A percentile compares a stretch with the other conserved stretches of the same genome.
phyloP scores from a whole-genome alignment of 2,329 filamentous ascomycete genomes.

The Drechslera avenae region DNA sequence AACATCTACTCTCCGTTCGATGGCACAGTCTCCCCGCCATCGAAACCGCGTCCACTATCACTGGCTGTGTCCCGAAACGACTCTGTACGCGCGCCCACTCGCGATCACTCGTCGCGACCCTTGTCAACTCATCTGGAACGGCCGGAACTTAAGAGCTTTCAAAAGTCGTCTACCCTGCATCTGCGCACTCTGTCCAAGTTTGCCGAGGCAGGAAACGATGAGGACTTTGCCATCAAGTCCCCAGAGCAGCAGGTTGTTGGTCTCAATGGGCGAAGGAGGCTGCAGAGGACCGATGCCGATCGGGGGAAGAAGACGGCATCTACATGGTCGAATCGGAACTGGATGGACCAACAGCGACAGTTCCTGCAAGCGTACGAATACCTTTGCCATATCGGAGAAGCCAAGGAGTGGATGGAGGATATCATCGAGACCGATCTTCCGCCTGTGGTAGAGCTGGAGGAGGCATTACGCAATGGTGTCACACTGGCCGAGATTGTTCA shows the following conservation, averaged over 20 bases:
- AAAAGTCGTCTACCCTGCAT: slow-evolving; percentile 88
- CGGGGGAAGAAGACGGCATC: slow-evolving; percentile 58
- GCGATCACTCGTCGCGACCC: slow-evolving; percentile 40
- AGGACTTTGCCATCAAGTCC: slow-evolving; percentile 80
- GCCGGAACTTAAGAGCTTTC: slow-evolving; percentile 75
- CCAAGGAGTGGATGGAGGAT: slow-evolving; percentile 98
- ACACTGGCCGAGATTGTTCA: slow-evolving; percentile 94
- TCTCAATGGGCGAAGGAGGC: slow-evolving; percentile 77
- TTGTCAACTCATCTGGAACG: slow-evolving; percentile 43
- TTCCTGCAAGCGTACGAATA: slow-evolving; percentile 98
- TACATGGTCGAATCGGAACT: slow-evolving; percentile 80
- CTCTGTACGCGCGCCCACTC: slow-evolving; percentile 45
- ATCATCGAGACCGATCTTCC: slow-evolving; percentile 84
- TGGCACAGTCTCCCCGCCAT: slow-evolving; percentile 49
- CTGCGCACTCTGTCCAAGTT: slow-evolving; percentile 85
- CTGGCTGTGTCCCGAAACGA: slow-evolving; percentile 48
- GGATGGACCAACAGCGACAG: slow-evolving; percentile 99
- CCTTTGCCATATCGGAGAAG: slow-evolving; percentile 97
- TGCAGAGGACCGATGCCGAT: slow-evolving; percentile 71
- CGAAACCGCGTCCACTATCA: slow-evolving; percentile 52
- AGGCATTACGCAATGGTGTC: slow-evolving; percentile 88
- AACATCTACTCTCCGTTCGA: slow-evolving; percentile 51
- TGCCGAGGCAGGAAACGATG: slow-evolving; percentile 73
- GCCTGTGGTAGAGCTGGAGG: slow-evolving; percentile 90
- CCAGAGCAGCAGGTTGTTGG: slow-evolving; percentile 86